Evolutionary conservation across 352 stramenopile species (phyloP), one percentile per base, ranked within the genome.

Genomic region (Globisporangium nunn): DNA sequence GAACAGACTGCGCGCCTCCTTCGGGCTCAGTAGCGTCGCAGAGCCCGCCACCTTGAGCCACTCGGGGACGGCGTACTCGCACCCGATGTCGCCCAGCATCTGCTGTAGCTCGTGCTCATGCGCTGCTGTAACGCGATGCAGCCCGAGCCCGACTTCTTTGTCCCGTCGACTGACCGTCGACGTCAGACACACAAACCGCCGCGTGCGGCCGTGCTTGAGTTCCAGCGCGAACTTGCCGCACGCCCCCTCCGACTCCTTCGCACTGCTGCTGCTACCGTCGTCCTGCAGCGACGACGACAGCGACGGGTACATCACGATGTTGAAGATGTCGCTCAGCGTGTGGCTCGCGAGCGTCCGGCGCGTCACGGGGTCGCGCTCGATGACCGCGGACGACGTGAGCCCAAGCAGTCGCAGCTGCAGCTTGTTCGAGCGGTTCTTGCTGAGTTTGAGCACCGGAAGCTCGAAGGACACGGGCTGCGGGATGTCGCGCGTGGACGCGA

Each of bases 241-340:
- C 15, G 74, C 71, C 2, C 83, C 83, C 64, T 90, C 77, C 2
- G 83, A 78, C 14, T 72, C 63, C 28, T 75, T 72, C 3, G 48
- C 23, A 31, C 51, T 68, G 31, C 65, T 66, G 17, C 89, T 70
- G 35, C 51, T 68, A 31, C 65, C 67, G 17, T 90, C 72, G 52
- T 74, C 64, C 47, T 80, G 64, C 18, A 14, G 17, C 17, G 73
- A 81, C 37, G 82, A 79, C 30, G 82, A 93, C 15, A 93, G 61
- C 3, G 82, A 82, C n/a, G 85, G 80, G 46, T 92, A 95, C 63
- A 95, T 88, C 17, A 93, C 82, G 29, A 92, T 71, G 49, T 93
- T 95, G 64, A 91, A 95, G 8, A 95, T 80, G 52, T 95, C 85
- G 47, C 78, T 89, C 2, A 95, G 57, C 14, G 70, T 68, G 52